Evolutionary conservation across 129 eudicot genomes (phyloP).

Genomic region (Oenanthe sinensis): DNA sequence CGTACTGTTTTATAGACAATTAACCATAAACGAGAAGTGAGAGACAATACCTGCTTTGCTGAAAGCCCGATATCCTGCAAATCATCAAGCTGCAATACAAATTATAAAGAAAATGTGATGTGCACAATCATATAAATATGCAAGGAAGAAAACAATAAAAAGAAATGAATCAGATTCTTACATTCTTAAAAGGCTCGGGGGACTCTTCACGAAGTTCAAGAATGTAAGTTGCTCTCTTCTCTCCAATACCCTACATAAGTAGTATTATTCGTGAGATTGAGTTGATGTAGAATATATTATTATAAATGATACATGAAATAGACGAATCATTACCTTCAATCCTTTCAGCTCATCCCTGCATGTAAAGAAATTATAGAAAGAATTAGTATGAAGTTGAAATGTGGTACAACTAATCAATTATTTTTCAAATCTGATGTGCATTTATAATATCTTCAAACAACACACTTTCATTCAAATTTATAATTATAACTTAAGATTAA

Average conservation of each 20-base stretch:
- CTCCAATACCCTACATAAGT: conserved; percentile 68
- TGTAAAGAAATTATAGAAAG: background rate
- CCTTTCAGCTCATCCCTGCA: conserved; percentile 69
- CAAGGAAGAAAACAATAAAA: background rate
- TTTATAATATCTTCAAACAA: background rate
- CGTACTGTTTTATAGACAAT: background rate
- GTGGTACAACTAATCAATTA: background rate
- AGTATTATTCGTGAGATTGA: background rate
- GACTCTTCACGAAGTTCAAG: conserved; percentile 75
- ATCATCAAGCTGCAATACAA: conserved; percentile 58
- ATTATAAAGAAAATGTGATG: background rate
- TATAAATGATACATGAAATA: background rate
- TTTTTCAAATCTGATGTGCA: background rate
- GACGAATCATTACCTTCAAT: conserved; percentile 34
- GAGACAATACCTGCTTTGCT: conserved; percentile 56
- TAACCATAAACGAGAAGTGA: background rate
- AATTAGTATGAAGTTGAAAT: background rate
- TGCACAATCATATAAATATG: background rate
- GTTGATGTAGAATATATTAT: background rate
- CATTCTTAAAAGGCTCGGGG: conserved; percentile 77
- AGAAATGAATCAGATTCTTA: conserved; percentile 21
- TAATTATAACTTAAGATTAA: too few species aligned
- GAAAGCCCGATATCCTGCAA: conserved; percentile 75
- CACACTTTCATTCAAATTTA: background rate
- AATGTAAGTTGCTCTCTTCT: conserved; percentile 75